Evolutionary conservation across 805 yeast species (phyloP), one percentile per base, ranked within the genome.

Genomic region (Yarrowia osloensis): DNA sequence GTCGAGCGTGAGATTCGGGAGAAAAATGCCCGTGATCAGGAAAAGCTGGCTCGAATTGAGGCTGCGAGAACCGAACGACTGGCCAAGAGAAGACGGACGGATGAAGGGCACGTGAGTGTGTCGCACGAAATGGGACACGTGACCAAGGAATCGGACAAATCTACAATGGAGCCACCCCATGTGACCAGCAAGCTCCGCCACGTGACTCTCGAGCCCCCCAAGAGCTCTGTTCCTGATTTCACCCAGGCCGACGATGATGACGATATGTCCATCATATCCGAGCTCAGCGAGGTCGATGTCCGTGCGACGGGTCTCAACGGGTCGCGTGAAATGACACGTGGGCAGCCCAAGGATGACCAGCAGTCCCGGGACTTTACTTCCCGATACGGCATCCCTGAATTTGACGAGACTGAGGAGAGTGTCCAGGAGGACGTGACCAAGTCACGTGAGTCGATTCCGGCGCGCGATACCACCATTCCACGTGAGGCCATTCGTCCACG

Each of bases 241-340:
- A 21, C 33, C 15, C 39, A 31, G 39, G 15, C 13, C 6, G 62
- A 22, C 4, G 44, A 28, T 3, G 62, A 37, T 15, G 46, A 26
- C n/a, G 44, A 54, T 24, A 39, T 28, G 33, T 54, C 62, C 7
- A 39, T 37, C 24, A 54, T 54, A 37, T 37, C 46, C 9, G 62
- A 54, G 47, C 62, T 54, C n/a, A 54, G 46, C 7, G 62, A 54
- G 21, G 62, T 54, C 9, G 46, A 54, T 12, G 26, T 54, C 12
- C 17, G 26, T 11, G 13, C n/a, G 33, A 39, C 6, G n/a, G 50
- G 50, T 17, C 1, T 6, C 2, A n/a, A 17, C 9, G 50, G 13
- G 21, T 26, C 50, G 9, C 50, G 50, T 46, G 50, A 26, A 3
- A 12, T 13, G 19, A 12, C 44, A 35, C 44, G 42, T 52, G 59